Evolutionary conservation across 257 asterid genomes (phyloP).

Genomic region (Schizonepeta tenuifolia): DNA sequence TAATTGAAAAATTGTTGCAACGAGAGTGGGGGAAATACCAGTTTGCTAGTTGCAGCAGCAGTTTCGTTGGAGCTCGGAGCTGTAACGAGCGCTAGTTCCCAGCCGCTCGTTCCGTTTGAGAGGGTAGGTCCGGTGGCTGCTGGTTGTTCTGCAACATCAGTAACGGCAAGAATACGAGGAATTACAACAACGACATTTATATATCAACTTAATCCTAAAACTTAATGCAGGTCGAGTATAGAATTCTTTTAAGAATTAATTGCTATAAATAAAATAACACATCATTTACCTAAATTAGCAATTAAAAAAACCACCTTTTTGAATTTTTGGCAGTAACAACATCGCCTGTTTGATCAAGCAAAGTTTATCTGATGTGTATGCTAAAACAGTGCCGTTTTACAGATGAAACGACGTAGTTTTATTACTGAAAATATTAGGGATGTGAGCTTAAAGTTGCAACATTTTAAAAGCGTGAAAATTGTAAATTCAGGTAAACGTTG

Average conservation of each 20-base stretch:
- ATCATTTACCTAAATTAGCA: background rate
- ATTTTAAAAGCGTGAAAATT: background rate
- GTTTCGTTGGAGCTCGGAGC: conserved; percentile 87
- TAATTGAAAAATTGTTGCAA: background rate
- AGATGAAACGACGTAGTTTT: background rate
- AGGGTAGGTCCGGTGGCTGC: conserved; percentile 51
- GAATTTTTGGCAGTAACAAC: too few relatives aligned
- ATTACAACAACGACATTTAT: background rate
- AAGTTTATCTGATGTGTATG: background rate
- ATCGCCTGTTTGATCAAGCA: too few relatives aligned
- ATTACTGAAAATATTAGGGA: background rate
- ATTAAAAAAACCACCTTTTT: too few relatives aligned
- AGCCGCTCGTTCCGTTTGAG: conserved; percentile 72
- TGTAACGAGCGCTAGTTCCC: conserved; percentile 94
- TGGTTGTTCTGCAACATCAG: conserved; percentile 52
- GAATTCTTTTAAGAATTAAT: background rate
- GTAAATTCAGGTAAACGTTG: background rate
- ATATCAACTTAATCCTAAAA: background rate
- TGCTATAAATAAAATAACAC: too few relatives aligned
- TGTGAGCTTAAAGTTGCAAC: background rate
- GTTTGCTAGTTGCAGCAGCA: conserved; percentile 63
- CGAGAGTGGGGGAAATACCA: conserved; percentile 51
- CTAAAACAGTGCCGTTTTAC: background rate
- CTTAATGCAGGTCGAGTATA: background rate
- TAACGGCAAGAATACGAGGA: background rate